Base-by-base conservation (phyloP, 108 stramenopile species). In the Parmales sp. region DNA sequence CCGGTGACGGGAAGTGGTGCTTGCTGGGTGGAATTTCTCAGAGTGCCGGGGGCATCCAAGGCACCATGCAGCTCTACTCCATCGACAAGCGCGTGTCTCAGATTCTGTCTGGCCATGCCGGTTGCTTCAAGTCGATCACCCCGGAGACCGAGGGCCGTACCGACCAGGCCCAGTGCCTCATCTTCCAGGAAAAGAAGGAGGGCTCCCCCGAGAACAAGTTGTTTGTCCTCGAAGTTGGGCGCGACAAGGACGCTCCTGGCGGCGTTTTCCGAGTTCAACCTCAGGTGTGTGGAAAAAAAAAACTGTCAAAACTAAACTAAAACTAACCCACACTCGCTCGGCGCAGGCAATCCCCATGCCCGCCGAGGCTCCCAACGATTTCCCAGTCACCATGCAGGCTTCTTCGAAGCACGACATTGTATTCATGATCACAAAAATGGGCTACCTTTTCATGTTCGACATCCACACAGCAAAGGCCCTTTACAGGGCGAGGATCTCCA, bases 381-480 rank as follows among this genome's bases (percentile, higher is more conserved):
- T 87, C 70, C 82, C 86, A 3, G 83, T 85, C 28, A 66, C 82
- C 29, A 75, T 87, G 82, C 25, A 49, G 26, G 64, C 44, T 29
- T 74, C 67, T 45, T 39, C 72, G 23, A 80, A 75, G 64, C 77
- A 83, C 23, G 86, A 81, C 50, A 45, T 86, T 49, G 51, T 86
- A 38, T 84, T 79, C 77, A 81, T 86, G 80, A 76, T 84, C 68
- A 78, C 86, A 28, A 78, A 77, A 78, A 82, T 78, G 82, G 86
- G 86, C 29, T 85, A 81, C 81, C 70, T 83, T 39, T 86, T 76
- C 69, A 51, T 86, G 39, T 80, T 84, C 64, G 86, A 86, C 73
- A 73, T 83, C 43, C 79, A 80, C 65, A 66, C 77, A 18, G 86
- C 80, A 43, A 79, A 79, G 69, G 68, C 82, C 38, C 71, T 86